Conservation (phyloP, 2,329 filamentous ascomycete species). For the Fusarium sp. region DNA sequence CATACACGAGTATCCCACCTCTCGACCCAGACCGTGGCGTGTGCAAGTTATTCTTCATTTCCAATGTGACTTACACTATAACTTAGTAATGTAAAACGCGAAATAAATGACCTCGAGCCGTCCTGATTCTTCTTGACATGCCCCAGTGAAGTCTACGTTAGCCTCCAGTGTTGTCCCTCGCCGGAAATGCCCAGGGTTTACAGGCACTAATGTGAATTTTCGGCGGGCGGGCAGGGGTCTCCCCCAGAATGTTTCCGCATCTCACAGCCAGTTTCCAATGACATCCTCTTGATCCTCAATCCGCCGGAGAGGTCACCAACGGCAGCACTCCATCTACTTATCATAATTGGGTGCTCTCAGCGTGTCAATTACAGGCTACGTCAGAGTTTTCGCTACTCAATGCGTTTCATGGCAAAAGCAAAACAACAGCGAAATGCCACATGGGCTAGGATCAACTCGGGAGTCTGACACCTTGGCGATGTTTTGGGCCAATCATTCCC, state of each 20-base stretch:
- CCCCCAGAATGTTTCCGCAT: conserved; percentile 6
- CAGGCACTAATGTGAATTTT: not conserved
- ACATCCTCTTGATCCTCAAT: not conserved
- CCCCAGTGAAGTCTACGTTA: not conserved
- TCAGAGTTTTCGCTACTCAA: not conserved
- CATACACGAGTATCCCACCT: not conserved
- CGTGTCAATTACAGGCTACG: not conserved
- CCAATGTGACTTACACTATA: not conserved
- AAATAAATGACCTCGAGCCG: not conserved
- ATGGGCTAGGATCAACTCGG: conserved; percentile 1
- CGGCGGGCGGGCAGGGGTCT: not conserved
- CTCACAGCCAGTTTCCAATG: not conserved
- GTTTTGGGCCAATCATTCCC: conserved; percentile 15
- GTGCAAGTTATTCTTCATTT: not conserved
- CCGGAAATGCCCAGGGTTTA: not conserved
- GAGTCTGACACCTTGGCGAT: conserved; percentile 24
- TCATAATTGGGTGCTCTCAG: not conserved
- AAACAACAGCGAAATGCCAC: not conserved
- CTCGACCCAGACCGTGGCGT: not conserved
- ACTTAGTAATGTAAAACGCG: too few species aligned
- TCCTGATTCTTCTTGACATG: not conserved
- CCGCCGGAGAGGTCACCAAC: not conserved
- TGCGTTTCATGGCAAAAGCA: not conserved
- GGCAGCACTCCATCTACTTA: not conserved
- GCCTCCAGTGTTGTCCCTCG: not conserved